Base-by-base conservation (phyloP, 2,329 filamentous ascomycete species). In the Phyllosticta ampelicida region DNA sequence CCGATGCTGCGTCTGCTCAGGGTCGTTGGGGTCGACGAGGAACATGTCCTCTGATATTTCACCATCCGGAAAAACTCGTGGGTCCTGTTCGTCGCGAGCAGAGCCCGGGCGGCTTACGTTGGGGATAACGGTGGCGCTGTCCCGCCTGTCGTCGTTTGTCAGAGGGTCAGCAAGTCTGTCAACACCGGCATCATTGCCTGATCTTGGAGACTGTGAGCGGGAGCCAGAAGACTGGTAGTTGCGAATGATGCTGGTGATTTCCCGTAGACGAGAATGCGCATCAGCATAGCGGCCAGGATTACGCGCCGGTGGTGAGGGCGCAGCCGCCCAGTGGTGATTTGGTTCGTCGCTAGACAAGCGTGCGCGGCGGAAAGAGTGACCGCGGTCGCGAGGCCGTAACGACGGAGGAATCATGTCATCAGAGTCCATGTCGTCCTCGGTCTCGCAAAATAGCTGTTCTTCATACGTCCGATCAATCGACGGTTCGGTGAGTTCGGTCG, bases 361-460 rank as follows among this genome's bases (percentile, higher is more conserved):
- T n/a, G 36, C 6, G 36, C 36, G 36, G 16, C 36, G 36, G 6
- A 16, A n/a, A n/a, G 36, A 36, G 30, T n/a, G n/a, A n/a, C 30
- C 30, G 11, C 10, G 30, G 16, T 36, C 30, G 16, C 16, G 11
- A 36, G 16, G 16, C 11, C 9, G 30, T 13, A 13, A 3, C 23
- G 4, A 44, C 13, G 13, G 36, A 5, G 16, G 13, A n/a, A n/a
- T 1, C 36, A 44, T 16, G 13, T n/a, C 36, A 44, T 44, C 16
- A n/a, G 23, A 26, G 23, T 26, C 23, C 49, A 56, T 36, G 9
- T 74, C 72, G 50, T 70, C 67, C 28, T 68, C 68, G 4, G 78
- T 77, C 49, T 84, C 80, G 60, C 75, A 78, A 5, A 75, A 77
- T 3, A 78, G 79, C 20, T 55, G 49, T 4, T 44, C 36, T 8